Base-by-base conservation (phyloP, 495 filamentous ascomycete species). In the Neurospora tetraspora region DNA sequence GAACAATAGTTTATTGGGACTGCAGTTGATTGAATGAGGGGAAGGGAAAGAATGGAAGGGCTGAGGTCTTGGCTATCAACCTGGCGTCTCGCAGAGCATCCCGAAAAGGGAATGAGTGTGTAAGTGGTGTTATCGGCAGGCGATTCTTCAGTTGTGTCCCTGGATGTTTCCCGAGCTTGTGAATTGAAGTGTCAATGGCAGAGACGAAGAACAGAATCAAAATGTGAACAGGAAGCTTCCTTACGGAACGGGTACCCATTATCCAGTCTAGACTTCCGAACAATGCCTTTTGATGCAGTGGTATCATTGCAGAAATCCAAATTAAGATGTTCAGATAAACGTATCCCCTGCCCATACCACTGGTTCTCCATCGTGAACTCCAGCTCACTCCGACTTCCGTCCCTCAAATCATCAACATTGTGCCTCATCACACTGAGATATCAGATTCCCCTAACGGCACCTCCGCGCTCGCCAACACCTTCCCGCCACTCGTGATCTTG, bases 401-500 rank as follows among this genome's bases (percentile, higher is more conserved):
- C 20, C 4, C 2, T 8, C 14, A 1, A 59, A 7, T 8, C 53
- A 61, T 31, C 11, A 8, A 34, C 12, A 2, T 8, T 14, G 20
- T 61, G 1, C 27, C 11, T 61, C 53, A 61, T 16, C 27, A 14
- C 6, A 5, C 16, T 3, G 23, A 34, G 8, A 27, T 14, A 14
- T 65, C 53, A 65, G 53, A 18, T 18, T 65, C 53, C 27, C 53
- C 53, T 27, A 78, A 34, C 4, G 71, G 68, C 6, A 76, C 38
- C 31, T 74, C 68, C 39, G 71, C 37, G 2, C 68, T 68, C 12
- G 38, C 69, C 20, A 78, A 59, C 11, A 39, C 68, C 27, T 71
- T 73, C 1, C 38, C 70, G n/a, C 70, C 77, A 47, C 77, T 78
- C 9, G 45, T 74, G 70, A 78, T 70, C 53, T 72, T 77, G 68